Evolutionary conservation across 2,329 filamentous ascomycete species (phyloP).

Genomic region (Fusarium gaditjirri): DNA sequence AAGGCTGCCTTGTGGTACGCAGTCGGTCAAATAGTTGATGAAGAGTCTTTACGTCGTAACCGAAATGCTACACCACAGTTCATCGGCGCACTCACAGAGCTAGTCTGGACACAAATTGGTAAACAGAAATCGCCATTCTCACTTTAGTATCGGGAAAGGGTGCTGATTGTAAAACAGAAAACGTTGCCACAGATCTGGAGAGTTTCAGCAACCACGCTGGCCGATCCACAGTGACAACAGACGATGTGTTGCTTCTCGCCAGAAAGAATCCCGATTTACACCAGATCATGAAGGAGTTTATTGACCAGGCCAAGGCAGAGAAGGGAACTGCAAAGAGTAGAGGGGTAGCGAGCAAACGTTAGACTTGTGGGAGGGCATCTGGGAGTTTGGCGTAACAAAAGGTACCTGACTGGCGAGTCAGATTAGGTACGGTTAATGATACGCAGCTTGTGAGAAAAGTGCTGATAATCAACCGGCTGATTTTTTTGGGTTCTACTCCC

Average conservation of each 20-base stretch:
- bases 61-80: conserved; percentile 93
- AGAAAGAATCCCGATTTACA: conserved; percentile 88
- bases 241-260: conserved; percentile 88
- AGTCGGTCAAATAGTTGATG: conserved; percentile 88
- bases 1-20: conserved; percentile 88
- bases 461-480: not conserved
- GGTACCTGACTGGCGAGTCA: not conserved
- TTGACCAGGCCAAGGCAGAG: conserved; percentile 68
- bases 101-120: conserved; percentile 91
- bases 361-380: conserved; percentile 17
- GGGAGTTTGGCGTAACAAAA: conserved; percentile 28
- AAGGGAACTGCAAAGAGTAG: conserved; percentile 41
- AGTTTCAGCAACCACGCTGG: conserved; percentile 78
- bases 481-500: not conserved
- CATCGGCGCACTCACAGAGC: conserved; percentile 85
- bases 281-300: conserved; percentile 74
- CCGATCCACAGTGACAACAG: conserved; percentile 80
- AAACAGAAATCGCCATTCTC: not conserved
- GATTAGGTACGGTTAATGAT: not conserved
- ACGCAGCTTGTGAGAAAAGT: not conserved
- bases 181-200: conserved; percentile 66
- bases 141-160: not conserved
- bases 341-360: conserved; percentile 50
- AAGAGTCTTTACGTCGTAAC: conserved; percentile 70
- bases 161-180: conserved; percentile 54